These are phyloP conservation scores for Cercophora samala DNA, from an alignment of 495 filamentous ascomycete genomes.

Conservation along the genomic window DNA sequence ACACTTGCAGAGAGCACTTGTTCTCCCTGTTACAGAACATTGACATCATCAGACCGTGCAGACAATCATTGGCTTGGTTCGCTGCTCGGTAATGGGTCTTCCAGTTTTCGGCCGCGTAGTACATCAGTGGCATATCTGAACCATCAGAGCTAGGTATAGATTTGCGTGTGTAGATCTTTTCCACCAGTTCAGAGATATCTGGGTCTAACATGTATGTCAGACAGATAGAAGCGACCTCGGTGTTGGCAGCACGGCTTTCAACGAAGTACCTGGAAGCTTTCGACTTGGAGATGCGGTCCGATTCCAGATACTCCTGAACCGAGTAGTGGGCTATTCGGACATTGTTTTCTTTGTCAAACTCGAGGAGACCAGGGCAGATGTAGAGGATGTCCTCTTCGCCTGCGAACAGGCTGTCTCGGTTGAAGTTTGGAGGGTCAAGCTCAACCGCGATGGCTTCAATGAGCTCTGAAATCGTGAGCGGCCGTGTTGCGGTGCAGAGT, in stretches of 20 bases:
- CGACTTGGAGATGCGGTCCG: neutral
- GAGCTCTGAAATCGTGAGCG: conserved; percentile 6
- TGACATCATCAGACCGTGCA: neutral
- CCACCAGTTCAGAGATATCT: neutral
- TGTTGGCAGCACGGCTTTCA: neutral
- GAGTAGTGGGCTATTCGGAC: conserved; percentile 13
- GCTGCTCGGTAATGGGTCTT: conserved; percentile 2
- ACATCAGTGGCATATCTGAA: neutral
- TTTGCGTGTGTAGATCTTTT: neutral
- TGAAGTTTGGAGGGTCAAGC: conserved; percentile 8
- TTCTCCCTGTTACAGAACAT: no score
- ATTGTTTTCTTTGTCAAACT: neutral
- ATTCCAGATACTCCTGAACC: conserved; percentile 11
- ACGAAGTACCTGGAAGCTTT: neutral
- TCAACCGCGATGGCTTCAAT: conserved; percentile 8
- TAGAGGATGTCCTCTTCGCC: conserved; percentile 6
- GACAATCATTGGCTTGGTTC: neutral
- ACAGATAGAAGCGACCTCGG: conserved; percentile 3
- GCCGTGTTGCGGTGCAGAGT: neutral
- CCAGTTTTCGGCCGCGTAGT: neutral
- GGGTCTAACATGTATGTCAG: conserved; percentile 4
- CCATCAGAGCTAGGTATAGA: neutral
- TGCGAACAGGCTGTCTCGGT: conserved; percentile 8
- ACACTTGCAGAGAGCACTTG: no score
- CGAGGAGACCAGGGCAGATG: conserved; percentile 13